These are phyloP conservation scores for Ilyonectria sp. DNA, from an alignment of 2,329 filamentous ascomycete species.

Conservation along the genomic window DNA sequence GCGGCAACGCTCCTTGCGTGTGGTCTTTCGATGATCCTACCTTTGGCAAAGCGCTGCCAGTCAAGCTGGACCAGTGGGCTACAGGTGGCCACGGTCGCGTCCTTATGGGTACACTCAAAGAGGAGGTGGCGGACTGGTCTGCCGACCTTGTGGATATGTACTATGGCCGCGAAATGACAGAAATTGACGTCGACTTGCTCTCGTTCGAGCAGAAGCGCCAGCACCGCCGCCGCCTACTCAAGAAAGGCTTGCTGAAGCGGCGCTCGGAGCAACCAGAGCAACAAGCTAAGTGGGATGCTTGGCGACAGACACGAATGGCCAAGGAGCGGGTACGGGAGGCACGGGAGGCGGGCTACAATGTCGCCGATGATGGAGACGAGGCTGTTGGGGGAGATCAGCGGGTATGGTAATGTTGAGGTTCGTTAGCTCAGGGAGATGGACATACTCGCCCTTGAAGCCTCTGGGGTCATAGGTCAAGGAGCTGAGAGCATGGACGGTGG, in stretches of 20 bases:
- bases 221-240: constrained; percentile 65
- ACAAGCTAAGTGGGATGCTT: constrained; percentile 60
- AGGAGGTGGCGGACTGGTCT: constrained; percentile 63
- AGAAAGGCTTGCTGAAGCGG: constrained; percentile 58
- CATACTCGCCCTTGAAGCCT: not conserved
- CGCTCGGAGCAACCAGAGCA: constrained; percentile 59
- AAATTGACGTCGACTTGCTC: constrained; percentile 60
- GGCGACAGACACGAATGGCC: constrained; percentile 59
- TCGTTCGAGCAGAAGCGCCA: constrained; percentile 63
- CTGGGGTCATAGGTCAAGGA: constrained; percentile 2
- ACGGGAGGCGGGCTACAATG: constrained; percentile 58
- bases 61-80: constrained; percentile 75
- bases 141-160: constrained; percentile 65
- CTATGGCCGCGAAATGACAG: constrained; percentile 61
- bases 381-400: constrained; percentile 49
- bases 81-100: constrained; percentile 66
- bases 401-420: constrained; percentile 39
- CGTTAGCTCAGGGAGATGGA: not conserved
- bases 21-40: constrained; percentile 73
- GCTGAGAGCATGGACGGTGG: not conserved
- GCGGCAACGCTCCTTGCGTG: constrained; percentile 63
- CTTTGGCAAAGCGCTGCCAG: constrained; percentile 72
- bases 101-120: constrained; percentile 53
- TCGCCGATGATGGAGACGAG: constrained; percentile 51
- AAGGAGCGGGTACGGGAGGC: constrained; percentile 58